Evolutionary conservation across 1,284 basidiomycete species (phyloP).

Genomic region (Malassezia furfur): DNA sequence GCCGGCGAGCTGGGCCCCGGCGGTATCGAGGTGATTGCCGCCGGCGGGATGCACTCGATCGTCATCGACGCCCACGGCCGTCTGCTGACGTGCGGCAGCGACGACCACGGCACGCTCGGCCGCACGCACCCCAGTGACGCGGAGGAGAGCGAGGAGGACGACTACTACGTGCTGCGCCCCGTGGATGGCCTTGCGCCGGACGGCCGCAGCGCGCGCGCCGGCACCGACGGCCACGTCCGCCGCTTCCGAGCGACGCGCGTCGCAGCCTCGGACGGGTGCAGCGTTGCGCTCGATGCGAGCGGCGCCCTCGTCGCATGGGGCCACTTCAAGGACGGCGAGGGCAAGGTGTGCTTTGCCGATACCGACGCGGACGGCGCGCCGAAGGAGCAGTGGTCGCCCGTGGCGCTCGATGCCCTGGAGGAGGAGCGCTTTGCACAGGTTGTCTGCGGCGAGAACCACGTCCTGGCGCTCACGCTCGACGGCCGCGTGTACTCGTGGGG

Average conservation of each 20-base stretch:
- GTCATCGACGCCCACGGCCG: conserved; percentile 36
- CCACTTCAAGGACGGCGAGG: conserved; percentile 70
- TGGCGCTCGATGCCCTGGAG: conserved; percentile 49
- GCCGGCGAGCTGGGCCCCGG: conserved; percentile 31
- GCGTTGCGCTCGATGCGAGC: conserved; percentile 65
- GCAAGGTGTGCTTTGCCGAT: conserved; percentile 69
- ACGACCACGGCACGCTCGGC: conserved; percentile 86
- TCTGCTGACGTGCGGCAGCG: conserved; percentile 66
- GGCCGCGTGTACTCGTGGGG: conserved; percentile 71
- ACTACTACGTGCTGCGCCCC: conserved; percentile 64
- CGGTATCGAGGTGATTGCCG: conserved; percentile 35
- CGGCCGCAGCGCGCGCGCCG: conserved; percentile 49
- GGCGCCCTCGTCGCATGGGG: conserved; percentile 61
- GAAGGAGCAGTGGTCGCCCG: conserved; percentile 37
- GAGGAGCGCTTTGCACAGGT: conserved; percentile 61
- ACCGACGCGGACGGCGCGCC: conserved; percentile 29
- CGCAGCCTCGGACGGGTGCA: conserved; percentile 74
- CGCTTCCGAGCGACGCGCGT: conserved; percentile 70
- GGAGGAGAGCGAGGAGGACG: conserved; percentile 61
- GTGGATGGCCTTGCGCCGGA: conserved; percentile 56
- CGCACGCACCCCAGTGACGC: conserved; percentile 54
- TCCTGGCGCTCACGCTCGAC: conserved; percentile 71
- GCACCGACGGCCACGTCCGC: conserved; percentile 62
- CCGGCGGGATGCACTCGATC: conserved; percentile 46
- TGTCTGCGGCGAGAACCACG: conserved; percentile 73